These are phyloP conservation scores for Erysimum pusillum DNA, from an alignment of 441 rosid genomes.

Conservation along the genomic window DNA sequence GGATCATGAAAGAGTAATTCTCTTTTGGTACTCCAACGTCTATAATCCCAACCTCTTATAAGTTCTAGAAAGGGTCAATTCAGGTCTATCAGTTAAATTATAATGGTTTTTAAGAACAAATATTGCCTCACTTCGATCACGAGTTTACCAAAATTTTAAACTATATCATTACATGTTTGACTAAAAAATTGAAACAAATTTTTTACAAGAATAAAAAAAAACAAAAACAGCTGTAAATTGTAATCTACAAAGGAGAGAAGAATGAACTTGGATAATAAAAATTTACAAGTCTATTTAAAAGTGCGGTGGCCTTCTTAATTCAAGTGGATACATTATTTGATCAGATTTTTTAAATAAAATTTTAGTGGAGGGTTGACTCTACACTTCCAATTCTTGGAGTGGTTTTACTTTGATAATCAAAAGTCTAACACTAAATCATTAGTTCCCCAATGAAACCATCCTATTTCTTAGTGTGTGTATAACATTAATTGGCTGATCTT, in stretches of 20 bases:
- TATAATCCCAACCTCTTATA: not conserved
- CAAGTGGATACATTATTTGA: not conserved
- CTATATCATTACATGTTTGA: too few relatives aligned
- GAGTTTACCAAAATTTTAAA: not conserved
- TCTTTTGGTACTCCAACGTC: too few relatives aligned
- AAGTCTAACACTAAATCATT: slow-evolving; percentile 33
- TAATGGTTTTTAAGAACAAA: not conserved
- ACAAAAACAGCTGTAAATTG: too few relatives aligned
- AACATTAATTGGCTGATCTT: slow-evolving; percentile 6
- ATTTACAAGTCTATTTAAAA: not conserved
- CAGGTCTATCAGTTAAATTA: not conserved
- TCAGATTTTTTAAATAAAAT: not conserved
- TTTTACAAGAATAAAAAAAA: too few relatives aligned
- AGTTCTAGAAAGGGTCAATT: not conserved
- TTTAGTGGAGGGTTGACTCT: slow-evolving; percentile 38
- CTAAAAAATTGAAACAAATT: too few relatives aligned
- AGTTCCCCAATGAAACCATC: not conserved
- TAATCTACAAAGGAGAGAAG: too few relatives aligned
- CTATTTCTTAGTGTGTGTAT: not conserved
- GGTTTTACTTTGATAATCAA: slow-evolving; percentile 31
- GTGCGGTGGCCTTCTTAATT: not conserved
- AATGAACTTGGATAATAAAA: not conserved
- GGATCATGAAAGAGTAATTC: too few relatives aligned
- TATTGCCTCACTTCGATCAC: not conserved
- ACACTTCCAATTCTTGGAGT: slow-evolving; percentile 6